phyloP scores from a whole-genome alignment of 108 stramenopile species.

The Hondaea fermentalgiana region DNA sequence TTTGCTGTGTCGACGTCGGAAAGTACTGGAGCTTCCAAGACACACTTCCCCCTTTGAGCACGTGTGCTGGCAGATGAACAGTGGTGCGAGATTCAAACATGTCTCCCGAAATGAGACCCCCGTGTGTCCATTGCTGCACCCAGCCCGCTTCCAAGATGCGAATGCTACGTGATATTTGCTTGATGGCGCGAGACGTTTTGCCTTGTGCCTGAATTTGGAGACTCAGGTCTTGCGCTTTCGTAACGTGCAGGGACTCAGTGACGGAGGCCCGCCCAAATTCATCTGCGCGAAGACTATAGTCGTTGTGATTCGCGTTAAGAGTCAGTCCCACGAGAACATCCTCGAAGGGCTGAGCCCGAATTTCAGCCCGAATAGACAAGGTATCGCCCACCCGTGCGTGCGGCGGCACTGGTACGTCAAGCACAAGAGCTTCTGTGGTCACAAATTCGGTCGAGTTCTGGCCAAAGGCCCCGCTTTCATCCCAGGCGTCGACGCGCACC shows the following conservation, averaged over 20 bases:
- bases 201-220: too few relatives aligned
- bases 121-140: too few relatives aligned
- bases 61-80: too few relatives aligned
- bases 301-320: not conserved
- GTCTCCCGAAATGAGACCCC: too few relatives aligned
- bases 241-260: too few relatives aligned
- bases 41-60: too few relatives aligned
- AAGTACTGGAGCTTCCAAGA: not conserved
- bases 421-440: not conserved
- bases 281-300: not conserved
- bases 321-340: not conserved
- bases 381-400: not conserved
- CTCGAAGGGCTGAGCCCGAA: not conserved
- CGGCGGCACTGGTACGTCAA: not conserved
- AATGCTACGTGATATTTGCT: too few relatives aligned
- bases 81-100: too few relatives aligned
- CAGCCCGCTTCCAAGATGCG: too few relatives aligned
- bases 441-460: not conserved
- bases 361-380: not conserved
- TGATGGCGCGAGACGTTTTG: too few relatives aligned
- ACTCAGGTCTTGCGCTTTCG: too few relatives aligned
- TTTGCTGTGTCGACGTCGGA: not conserved
- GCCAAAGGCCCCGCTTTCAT: not conserved
- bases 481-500: not conserved
- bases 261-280: not conserved